Evolutionary conservation across 1,139 yeast species (phyloP).

Genomic region (Yamadazyma diospyri): DNA sequence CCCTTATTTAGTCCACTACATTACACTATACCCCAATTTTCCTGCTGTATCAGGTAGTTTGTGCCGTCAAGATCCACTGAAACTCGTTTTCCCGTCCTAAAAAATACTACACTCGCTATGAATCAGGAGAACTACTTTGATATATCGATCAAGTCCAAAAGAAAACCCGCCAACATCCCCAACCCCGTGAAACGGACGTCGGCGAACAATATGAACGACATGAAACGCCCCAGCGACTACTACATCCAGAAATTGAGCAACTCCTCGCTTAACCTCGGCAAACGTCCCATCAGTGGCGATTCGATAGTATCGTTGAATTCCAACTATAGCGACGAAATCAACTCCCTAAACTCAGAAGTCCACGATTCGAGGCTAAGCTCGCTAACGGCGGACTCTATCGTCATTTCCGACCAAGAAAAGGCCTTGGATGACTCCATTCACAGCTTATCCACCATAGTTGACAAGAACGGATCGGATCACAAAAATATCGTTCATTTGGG

Average conservation of each 20-base stretch:
- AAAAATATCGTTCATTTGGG: not conserved
- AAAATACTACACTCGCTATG: constrained; percentile 8
- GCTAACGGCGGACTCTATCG: constrained; percentile 29
- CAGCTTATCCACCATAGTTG: constrained; percentile 12
- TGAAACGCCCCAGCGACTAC: constrained; percentile 44
- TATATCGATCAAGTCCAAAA: constrained; percentile 19
- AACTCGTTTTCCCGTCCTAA: no score
- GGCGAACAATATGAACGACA: constrained; percentile 14
- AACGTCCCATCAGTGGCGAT: constrained; percentile 33
- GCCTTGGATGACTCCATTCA: constrained; percentile 15
- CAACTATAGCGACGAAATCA: constrained; percentile 32
- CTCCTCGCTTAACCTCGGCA: constrained; percentile 12
- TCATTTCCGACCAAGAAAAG: constrained; percentile 20
- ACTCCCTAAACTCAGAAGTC: constrained; percentile 34
- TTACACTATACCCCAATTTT: no score
- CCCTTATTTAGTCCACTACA: no score
- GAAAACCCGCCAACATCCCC: constrained; percentile 7
- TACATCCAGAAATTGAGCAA: constrained; percentile 31
- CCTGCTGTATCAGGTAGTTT: no score
- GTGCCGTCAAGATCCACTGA: no score
- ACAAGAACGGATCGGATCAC: not conserved
- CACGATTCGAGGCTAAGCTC: constrained; percentile 39
- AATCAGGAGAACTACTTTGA: constrained; percentile 26
- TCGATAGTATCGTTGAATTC: constrained; percentile 36
- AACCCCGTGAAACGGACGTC: constrained; percentile 1